A percentile compares a stretch with the other conserved stretches of the same genome.
Conservation (phyloP, 129 eudicot genomes). For the Flaveria bidentis region DNA sequence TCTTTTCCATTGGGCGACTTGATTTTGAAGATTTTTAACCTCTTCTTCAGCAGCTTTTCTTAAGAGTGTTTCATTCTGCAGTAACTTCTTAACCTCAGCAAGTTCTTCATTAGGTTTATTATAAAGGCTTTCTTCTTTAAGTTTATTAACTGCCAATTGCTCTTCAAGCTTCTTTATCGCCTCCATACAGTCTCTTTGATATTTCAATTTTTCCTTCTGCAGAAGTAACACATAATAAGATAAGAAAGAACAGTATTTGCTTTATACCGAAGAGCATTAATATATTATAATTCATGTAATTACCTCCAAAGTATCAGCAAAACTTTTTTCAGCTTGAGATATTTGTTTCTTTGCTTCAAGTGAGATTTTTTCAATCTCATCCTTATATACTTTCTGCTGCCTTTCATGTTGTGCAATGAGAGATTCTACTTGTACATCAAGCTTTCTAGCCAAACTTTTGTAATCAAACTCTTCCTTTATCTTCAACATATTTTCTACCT, state of each 20-base stretch:
- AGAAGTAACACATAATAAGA: not conserved
- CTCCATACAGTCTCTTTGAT: conserved; percentile 63
- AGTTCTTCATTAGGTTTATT: conserved; percentile 51
- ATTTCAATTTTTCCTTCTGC: conserved; percentile 69
- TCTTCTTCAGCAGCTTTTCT: conserved; percentile 77
- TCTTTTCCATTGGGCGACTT: conserved; percentile 59
- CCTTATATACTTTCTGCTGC: conserved; percentile 70
- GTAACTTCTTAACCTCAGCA: conserved; percentile 58
- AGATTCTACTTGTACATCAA: conserved; percentile 85
- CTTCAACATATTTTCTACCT: conserved; percentile 95
- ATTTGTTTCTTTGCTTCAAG: conserved; percentile 67
- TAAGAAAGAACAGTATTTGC: not conserved
- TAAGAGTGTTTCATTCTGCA: conserved; percentile 60
- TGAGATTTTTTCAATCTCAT: conserved; percentile 60
- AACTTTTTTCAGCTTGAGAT: conserved; percentile 64
- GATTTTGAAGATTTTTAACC: conserved; percentile 52
- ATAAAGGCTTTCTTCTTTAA: conserved; percentile 36
- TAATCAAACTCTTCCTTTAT: conserved; percentile 95
- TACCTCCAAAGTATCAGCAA: conserved; percentile 80
- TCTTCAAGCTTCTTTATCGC: conserved; percentile 66
- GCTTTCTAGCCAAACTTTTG: conserved; percentile 92
- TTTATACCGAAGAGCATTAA: not conserved
- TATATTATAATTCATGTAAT: conserved; percentile 4
- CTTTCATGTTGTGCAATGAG: conserved; percentile 86
- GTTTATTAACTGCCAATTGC: conserved; percentile 51